phyloP scores from a whole-genome alignment of 495 filamentous ascomycete species.

The Usnea hakonensis region DNA sequence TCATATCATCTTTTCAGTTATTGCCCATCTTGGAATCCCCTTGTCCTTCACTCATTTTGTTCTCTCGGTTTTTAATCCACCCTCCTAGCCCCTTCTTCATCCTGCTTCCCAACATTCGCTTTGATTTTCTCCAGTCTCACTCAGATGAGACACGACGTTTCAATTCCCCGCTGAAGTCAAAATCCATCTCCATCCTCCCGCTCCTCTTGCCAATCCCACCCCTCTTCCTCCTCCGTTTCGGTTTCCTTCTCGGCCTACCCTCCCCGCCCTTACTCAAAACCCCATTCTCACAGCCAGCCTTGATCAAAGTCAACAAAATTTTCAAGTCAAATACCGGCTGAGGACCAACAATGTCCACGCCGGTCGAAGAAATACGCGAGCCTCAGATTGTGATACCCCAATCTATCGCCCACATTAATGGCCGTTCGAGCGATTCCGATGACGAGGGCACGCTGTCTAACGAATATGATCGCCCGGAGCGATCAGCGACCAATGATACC shows the following conservation, averaged over 20 bases:
- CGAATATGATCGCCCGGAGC: conserved; percentile 27
- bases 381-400: conserved; percentile 27
- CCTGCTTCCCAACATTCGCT: conserved; percentile 13
- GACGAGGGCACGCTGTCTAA: conserved; percentile 27
- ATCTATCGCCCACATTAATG: conserved; percentile 20
- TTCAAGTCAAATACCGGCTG: not conserved
- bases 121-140: not conserved
- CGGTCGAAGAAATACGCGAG: conserved; percentile 39
- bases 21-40: too few species aligned
- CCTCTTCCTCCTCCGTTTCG: too few species aligned
- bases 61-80: too few species aligned
- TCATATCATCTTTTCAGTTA: too few species aligned
- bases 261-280: too few species aligned
- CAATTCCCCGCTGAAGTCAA: not conserved
- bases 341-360: conserved; percentile 41
- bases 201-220: not conserved
- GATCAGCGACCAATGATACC: conserved; percentile 31
- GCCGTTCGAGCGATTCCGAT: conserved; percentile 32
- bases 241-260: too few species aligned
- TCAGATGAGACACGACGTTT: not conserved
- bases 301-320: not conserved
- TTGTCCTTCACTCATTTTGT: too few species aligned
- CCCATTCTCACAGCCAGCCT: not conserved
- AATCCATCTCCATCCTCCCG: not conserved
- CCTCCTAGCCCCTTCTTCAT: too few species aligned